These are phyloP conservation scores for Yarrowia bubula DNA, from an alignment of 805 yeast genomes.

Conservation along the genomic window DNA sequence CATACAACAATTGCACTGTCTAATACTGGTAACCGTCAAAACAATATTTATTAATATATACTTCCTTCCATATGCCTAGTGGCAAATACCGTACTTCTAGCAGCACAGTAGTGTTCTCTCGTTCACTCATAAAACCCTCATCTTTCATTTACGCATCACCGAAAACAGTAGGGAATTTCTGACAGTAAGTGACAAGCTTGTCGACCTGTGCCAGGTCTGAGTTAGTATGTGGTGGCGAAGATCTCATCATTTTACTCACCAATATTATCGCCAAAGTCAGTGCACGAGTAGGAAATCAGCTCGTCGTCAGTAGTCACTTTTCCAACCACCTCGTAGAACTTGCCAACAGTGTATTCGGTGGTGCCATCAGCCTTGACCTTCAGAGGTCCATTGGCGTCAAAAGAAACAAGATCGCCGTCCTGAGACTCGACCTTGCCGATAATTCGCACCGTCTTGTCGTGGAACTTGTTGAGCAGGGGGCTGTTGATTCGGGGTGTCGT, in stretches of 20 bases:
- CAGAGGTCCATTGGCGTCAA: constrained; percentile 40
- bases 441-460: constrained; percentile 36
- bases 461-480: constrained; percentile 31
- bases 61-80: background rate
- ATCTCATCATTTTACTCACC: constrained; percentile 27
- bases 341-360: constrained; percentile 34
- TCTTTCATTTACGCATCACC: background rate
- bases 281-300: constrained; percentile 33
- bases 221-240: background rate
- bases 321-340: constrained; percentile 41
- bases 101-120: too few relatives aligned
- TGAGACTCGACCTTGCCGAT: constrained; percentile 39
- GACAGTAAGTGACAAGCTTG: constrained; percentile 9
- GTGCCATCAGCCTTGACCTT: constrained; percentile 33
- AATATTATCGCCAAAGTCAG: constrained; percentile 34
- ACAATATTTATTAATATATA: constrained; percentile 24
- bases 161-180: constrained; percentile 4
- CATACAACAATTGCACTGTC: background rate
- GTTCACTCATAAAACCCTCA: background rate
- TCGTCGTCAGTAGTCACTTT: constrained; percentile 37
- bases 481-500: constrained; percentile 39
- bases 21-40: background rate
- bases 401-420: constrained; percentile 33
- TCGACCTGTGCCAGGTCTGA: constrained; percentile 1
- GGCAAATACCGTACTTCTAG: background rate